Percentiles rank a stretch among this genome's conserved stretches.
These are phyloP conservation scores for Sporothrix inflata DNA, from an alignment of 2,329 filamentous ascomycete genomes.

Conservation along the genomic window DNA sequence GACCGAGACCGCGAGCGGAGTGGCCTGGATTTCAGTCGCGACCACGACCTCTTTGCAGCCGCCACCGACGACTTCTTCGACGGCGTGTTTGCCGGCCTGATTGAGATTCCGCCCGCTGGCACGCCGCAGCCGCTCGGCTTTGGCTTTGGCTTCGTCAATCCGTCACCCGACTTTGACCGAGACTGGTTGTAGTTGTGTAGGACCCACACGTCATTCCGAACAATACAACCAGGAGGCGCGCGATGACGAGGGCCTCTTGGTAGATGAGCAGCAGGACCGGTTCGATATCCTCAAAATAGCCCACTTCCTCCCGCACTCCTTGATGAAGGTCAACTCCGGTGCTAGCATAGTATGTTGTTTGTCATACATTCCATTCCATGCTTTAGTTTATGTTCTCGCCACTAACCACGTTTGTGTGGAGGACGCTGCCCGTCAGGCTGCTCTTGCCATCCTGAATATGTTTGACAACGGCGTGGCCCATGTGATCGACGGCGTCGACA, in stretches of 20 bases:
- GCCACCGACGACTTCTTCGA: conserved; percentile 17
- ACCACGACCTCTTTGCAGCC: neutral
- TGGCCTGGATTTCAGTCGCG: neutral
- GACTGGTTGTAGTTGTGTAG: neutral
- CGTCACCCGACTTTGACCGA: conserved; percentile 4
- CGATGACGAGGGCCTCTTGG: too few relatives aligned
- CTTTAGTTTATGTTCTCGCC: conserved; percentile 22
- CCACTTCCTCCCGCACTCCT: neutral
- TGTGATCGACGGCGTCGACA: conserved; percentile 45
- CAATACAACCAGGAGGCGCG: too few relatives aligned
- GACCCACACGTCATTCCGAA: too few relatives aligned
- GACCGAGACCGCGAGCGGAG: neutral
- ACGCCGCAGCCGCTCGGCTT: neutral
- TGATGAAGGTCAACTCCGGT: neutral
- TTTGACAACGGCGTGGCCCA: conserved; percentile 44
- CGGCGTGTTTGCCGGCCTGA: neutral
- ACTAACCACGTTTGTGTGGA: too few relatives aligned
- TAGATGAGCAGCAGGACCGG: too few relatives aligned
- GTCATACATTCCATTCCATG: neutral
- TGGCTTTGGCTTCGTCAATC: neutral
- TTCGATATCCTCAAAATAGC: too few relatives aligned
- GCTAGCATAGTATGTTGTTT: neutral
- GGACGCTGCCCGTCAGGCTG: conserved; percentile 38
- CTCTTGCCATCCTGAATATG: conserved; percentile 48
- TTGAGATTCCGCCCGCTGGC: neutral